phyloP scores from a whole-genome alignment of 805 yeast species.

The Candida railenensis region DNA sequence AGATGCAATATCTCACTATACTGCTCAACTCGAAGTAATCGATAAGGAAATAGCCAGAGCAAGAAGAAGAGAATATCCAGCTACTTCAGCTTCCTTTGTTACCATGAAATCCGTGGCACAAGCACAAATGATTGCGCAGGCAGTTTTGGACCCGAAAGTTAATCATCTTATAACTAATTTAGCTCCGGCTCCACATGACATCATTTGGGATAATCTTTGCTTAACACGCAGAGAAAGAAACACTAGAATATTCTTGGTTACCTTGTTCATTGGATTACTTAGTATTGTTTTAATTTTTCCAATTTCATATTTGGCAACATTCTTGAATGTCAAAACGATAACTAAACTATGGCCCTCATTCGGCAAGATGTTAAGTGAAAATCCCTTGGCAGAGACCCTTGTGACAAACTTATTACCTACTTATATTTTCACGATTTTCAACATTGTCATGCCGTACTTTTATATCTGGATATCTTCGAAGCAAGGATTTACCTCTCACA shows the following conservation, averaged over 20 bases:
- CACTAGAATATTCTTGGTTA: constrained; percentile 60
- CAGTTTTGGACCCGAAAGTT: constrained; percentile 87
- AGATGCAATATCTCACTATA: constrained; percentile 79
- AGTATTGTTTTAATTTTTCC: constrained; percentile 79
- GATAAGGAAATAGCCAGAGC: constrained; percentile 71
- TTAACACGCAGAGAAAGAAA: constrained; percentile 73
- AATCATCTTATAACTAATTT: constrained; percentile 75
- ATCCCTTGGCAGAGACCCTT: constrained; percentile 71
- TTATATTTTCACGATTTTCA: constrained; percentile 81
- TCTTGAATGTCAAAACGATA: constrained; percentile 77
- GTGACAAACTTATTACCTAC: constrained; percentile 92
- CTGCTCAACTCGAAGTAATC: constrained; percentile 62
- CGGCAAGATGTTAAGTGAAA: constrained; percentile 62
- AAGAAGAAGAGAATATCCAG: constrained; percentile 66
- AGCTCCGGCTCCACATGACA: constrained; percentile 97
- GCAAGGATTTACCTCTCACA: constrained; percentile 89
- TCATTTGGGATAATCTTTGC: constrained; percentile 89
- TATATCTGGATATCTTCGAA: constrained; percentile 78
- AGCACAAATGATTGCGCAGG: constrained; percentile 96
- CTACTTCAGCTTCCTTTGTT: constrained; percentile 89
- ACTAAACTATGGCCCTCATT: constrained; percentile 78
- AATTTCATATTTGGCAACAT: constrained; percentile 79
- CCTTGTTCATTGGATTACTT: constrained; percentile 62
- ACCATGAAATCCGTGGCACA: constrained; percentile 95
- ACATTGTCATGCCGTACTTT: constrained; percentile 78